Evolutionary conservation across 148 eudicot species (phyloP).

Genomic region (Vaccinium darrowii): DNA sequence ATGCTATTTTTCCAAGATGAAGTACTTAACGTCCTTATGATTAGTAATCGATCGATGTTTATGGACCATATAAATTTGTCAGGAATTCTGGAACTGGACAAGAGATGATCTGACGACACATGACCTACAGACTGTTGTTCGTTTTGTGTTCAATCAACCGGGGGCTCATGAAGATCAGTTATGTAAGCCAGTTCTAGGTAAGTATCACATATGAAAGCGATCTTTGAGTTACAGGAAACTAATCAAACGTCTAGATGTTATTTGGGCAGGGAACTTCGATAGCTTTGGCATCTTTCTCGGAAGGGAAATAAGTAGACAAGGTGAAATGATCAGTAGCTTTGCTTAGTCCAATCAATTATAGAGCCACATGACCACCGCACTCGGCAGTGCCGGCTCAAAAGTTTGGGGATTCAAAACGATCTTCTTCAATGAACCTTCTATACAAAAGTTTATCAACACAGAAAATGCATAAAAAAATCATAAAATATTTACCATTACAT

Average conservation of each 20-base stretch:
- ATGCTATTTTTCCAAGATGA: background rate
- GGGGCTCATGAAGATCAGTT: constrained; percentile 32
- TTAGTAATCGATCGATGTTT: background rate
- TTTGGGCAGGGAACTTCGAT: constrained; percentile 52
- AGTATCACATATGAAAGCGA: no score
- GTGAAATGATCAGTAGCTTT: constrained; percentile 54
- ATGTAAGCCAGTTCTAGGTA: constrained; percentile 37
- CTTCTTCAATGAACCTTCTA: no score
- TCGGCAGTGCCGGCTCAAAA: constrained; percentile 15
- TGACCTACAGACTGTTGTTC: constrained; percentile 35
- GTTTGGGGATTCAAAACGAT: no score
- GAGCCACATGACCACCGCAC: constrained; percentile 68
- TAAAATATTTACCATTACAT: no score
- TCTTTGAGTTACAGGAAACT: no score
- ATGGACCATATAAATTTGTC: background rate
- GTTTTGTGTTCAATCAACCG: constrained; percentile 35
- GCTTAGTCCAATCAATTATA: constrained; percentile 60
- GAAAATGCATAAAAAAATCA: no score
- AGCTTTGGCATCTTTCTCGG: constrained; percentile 52
- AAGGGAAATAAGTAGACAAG: constrained; percentile 44
- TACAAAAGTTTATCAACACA: no score
- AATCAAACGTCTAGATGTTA: no score
- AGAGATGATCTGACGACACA: constrained; percentile 41
- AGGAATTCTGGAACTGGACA: constrained; percentile 48
- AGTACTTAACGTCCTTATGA: background rate